Evolutionary conservation across 148 eudicot genomes (phyloP).

Genomic region (Rhododendron ferrugineum): DNA sequence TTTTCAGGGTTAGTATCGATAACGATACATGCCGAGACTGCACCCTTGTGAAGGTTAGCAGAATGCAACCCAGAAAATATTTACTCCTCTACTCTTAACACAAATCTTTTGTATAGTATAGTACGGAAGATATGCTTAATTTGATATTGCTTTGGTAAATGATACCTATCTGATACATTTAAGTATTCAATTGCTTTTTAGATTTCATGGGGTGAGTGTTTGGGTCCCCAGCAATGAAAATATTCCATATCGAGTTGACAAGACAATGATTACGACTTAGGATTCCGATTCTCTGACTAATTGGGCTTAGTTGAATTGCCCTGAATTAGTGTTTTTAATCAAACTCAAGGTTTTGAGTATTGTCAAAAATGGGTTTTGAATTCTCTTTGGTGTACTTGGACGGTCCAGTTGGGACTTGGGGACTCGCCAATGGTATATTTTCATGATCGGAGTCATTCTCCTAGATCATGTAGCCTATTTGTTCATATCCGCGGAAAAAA

Average conservation of each 20-base stretch:
- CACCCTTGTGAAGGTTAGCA: constrained; percentile 80
- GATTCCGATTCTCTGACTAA: not conserved
- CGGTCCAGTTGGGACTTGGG: not conserved
- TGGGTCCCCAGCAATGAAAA: not conserved
- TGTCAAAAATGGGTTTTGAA: not conserved
- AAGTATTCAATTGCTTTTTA: not conserved
- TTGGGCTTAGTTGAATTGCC: not conserved
- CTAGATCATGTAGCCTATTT: not conserved
- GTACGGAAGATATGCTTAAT: not conserved
- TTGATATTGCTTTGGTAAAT: not conserved
- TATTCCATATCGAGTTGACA: not conserved
- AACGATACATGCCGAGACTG: constrained; percentile 59
- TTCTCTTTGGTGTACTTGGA: not conserved
- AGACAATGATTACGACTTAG: not conserved
- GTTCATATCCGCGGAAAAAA: too few relatives aligned
- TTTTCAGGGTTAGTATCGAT: constrained; percentile 79
- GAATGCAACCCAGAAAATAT: not conserved
- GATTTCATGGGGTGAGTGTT: not conserved
- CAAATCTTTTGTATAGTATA: not conserved
- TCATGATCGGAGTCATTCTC: not conserved
- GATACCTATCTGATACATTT: not conserved
- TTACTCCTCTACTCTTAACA: not conserved
- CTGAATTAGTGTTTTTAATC: not conserved
- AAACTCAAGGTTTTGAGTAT: not conserved
- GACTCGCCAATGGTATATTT: not conserved